Evolutionary conservation across 176 grass and related monocot species (phyloP).

Genomic region (Oryza meridionalis): DNA sequence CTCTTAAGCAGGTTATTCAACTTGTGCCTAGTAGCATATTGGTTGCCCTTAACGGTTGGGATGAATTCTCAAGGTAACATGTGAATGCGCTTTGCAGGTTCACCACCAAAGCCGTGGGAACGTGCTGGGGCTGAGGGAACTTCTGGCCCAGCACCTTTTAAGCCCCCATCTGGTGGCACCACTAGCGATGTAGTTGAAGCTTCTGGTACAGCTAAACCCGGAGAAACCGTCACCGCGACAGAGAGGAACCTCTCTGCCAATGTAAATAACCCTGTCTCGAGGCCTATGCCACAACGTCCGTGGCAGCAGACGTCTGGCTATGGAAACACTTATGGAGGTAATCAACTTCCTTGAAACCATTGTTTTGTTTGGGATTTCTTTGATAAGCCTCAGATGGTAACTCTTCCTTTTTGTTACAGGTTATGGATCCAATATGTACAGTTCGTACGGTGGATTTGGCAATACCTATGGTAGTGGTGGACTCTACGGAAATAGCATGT

Average conservation of each 20-base stretch:
- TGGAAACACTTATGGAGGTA: constrained; percentile 81
- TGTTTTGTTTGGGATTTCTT: background rate
- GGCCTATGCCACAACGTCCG: constrained; percentile 69
- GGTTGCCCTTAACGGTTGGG: background rate
- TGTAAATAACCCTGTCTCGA: constrained; percentile 46
- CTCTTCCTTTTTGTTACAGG: constrained; percentile 19
- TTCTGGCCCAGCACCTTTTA: constrained; percentile 72
- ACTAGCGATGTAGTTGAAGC: constrained; percentile 87
- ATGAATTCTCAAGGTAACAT: background rate
- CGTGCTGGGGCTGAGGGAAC: constrained; percentile 52
- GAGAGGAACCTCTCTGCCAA: constrained; percentile 46
- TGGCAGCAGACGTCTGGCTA: constrained; percentile 80
- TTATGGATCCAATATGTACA: constrained; percentile 70
- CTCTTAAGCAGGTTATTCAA: background rate
- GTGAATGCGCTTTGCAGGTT: constrained; percentile 37
- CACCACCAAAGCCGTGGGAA: constrained; percentile 86
- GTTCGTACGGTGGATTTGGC: constrained; percentile 56
- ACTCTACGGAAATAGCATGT: constrained; percentile 71
- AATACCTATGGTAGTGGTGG: constrained; percentile 59
- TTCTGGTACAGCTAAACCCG: constrained; percentile 86
- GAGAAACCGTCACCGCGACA: constrained; percentile 59
- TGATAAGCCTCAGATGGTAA: background rate
- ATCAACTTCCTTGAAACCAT: background rate
- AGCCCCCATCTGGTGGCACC: constrained; percentile 75
- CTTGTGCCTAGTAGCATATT: background rate